Evolutionary conservation across 164 flowering plant species (phyloP).

Genomic region (Akebia trifoliata): DNA sequence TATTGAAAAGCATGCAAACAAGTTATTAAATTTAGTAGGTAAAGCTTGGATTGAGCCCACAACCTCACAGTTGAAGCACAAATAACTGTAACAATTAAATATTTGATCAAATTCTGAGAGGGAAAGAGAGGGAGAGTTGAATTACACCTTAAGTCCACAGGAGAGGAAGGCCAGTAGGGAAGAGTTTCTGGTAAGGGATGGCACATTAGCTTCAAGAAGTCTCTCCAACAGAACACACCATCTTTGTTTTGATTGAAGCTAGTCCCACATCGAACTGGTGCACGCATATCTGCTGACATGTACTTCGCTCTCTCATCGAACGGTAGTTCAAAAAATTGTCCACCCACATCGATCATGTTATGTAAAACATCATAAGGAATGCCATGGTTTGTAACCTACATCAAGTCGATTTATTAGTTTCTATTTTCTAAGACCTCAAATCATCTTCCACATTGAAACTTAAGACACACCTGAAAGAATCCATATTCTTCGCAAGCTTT

Average conservation of each 20-base stretch:
- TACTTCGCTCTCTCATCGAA: conserved; percentile 61
- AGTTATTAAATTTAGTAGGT: not conserved
- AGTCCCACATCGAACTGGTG: conserved; percentile 81
- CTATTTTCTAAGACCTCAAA: not conserved
- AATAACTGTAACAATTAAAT: not conserved
- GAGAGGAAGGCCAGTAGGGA: conserved; percentile 77
- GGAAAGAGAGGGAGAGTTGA: not conserved
- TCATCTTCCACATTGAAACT: not conserved
- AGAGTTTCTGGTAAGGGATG: conserved; percentile 40
- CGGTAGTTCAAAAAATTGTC: conserved; percentile 69
- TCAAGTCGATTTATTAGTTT: not conserved
- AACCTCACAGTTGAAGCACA: not conserved
- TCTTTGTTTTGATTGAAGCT: conserved; percentile 84
- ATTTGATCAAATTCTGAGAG: not conserved
- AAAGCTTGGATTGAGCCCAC: not conserved
- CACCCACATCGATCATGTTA: conserved; percentile 44
- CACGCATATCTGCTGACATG: conserved; percentile 56
- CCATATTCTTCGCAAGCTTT: conserved; percentile 71
- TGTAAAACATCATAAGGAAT: conserved; percentile 35
- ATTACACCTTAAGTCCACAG: conserved; percentile 54
- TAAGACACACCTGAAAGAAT: conserved; percentile 61
- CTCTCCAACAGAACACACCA: conserved; percentile 86
- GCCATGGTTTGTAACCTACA: conserved; percentile 81
- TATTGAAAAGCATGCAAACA: not conserved
- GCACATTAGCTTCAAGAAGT: conserved; percentile 69